phyloP scores from a whole-genome alignment of 2,329 filamentous ascomycete genomes.

The Aspergillus melleus region DNA sequence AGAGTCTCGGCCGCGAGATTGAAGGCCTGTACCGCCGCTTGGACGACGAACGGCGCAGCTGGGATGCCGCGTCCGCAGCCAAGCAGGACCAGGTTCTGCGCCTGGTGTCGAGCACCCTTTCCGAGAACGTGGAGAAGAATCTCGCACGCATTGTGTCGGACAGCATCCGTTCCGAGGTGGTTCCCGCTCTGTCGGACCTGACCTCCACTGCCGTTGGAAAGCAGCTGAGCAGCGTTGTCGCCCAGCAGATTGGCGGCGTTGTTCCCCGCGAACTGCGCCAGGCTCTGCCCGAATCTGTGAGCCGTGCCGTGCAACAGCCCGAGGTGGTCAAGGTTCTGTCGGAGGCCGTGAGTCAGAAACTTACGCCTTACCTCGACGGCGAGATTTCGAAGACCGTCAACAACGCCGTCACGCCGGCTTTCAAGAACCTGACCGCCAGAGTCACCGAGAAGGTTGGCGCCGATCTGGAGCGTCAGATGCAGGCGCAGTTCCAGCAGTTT shows the following conservation, averaged over 20 bases:
- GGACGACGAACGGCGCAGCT: constrained; percentile 67
- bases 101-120: constrained; percentile 66
- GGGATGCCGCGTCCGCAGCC: constrained; percentile 62
- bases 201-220: constrained; percentile 69
- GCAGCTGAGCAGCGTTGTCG: constrained; percentile 68
- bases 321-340: constrained; percentile 71
- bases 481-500: constrained; percentile 52
- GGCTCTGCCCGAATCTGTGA: constrained; percentile 66
- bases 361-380: constrained; percentile 68
- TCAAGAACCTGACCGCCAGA: constrained; percentile 65
- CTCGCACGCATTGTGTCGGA: constrained; percentile 73
- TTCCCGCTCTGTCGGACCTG: constrained; percentile 71
- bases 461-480: constrained; percentile 65
- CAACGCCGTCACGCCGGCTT: constrained; percentile 64
- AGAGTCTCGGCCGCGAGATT: constrained; percentile 51
- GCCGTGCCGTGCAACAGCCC: constrained; percentile 69
- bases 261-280: constrained; percentile 73
- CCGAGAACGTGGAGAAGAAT: constrained; percentile 72
- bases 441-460: constrained; percentile 66
- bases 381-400: constrained; percentile 64
- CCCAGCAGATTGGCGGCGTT: constrained; percentile 63
- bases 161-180: constrained; percentile 71
- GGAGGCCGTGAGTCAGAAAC: constrained; percentile 67
- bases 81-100: constrained; percentile 70
- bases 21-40: constrained; percentile 60